Conservation (phyloP, 192 early-diverging fungal species). For the Backusella australiensis region DNA sequence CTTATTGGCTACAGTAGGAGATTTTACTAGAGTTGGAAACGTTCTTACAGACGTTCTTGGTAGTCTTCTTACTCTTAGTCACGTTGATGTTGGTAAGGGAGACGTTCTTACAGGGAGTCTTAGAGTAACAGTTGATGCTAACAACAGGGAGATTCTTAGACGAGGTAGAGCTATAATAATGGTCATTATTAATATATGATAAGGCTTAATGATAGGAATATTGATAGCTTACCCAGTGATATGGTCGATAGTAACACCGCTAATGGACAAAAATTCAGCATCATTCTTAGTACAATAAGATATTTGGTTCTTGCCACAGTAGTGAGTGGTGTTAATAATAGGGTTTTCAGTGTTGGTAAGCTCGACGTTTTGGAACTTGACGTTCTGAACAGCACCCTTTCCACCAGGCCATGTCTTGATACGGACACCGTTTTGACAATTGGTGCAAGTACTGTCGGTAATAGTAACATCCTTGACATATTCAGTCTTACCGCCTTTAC, state of each 20-base stretch:
- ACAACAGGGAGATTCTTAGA: conserved; percentile 9
- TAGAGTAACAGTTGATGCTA: conserved; percentile 10
- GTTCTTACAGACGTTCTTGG: conserved; percentile 22
- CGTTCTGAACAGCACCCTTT: conserved; percentile 43
- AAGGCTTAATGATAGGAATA: neutral
- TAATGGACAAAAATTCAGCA: conserved; percentile 34
- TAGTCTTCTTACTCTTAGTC: conserved; percentile 2
- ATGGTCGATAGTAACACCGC: conserved; percentile 37
- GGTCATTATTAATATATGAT: neutral
- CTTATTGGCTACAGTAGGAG: conserved; percentile 10
- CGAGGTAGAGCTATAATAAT: conserved; percentile 7
- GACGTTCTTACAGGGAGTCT: conserved; percentile 14
- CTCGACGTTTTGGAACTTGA: conserved; percentile 42
- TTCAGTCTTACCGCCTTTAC: conserved; percentile 8
- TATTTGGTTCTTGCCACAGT: conserved; percentile 41
- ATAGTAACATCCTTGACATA: conserved; percentile 42
- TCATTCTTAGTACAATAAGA: conserved; percentile 35
- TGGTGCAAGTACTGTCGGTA: conserved; percentile 26
- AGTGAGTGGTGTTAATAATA: conserved; percentile 44
- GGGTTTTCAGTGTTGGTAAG: conserved; percentile 33
- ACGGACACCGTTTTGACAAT: conserved; percentile 44
- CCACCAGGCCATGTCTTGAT: conserved; percentile 49
- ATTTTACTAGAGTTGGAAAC: conserved; percentile 16
- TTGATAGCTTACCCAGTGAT: conserved; percentile 27
- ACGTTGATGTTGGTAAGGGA: conserved; percentile 19